Base-by-base conservation (phyloP, 2,329 filamentous ascomycete genomes). In the Neofusicoccum umdonicola region DNA sequence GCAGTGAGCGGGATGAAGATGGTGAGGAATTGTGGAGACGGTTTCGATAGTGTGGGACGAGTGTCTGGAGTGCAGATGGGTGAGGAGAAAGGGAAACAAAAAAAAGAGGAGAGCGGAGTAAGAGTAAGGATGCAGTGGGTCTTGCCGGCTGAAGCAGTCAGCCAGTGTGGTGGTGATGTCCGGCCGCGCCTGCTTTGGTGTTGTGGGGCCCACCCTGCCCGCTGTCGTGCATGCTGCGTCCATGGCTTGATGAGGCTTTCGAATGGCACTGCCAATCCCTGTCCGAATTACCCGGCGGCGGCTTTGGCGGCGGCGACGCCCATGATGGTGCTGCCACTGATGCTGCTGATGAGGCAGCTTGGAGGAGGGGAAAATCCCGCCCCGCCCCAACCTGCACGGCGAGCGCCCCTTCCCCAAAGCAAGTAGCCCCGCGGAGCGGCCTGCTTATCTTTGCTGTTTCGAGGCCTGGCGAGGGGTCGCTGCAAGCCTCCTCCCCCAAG, bases 401-500 rank as follows among this genome's bases (percentile, higher is more conserved):
- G 19, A 1, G 27, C 17, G 56, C 56, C 56, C 42, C 56, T 37
- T 27, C 56, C 11, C 54, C 39, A 39, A 15, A 45, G 39, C 39
- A 44, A 45, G 54, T 41, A 60, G 37, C 56, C 56, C 56, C 56
- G 56, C 56, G 56, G 31, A 37, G 7, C 47, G n/a, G 17, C 3
- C 27, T 47, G 56, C 56, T 60, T 47, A 60, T 60, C 56, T 60
- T 60, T 15, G 56, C 56, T 42, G 56, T 4, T 60, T 60, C 42
- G 41, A 57, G 54, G 17, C 15, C 5, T 13, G 22, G 34, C 54
- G 41, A 41, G 52, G 52, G 54, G 15, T 35, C 22, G 54, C 22
- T 44, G 41, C 56, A 60, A 19, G 37, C 37, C 35, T 15, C 42
- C 15, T 39, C 41, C 22, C 19, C 15, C 13, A 60, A 60, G 56